phyloP scores from a whole-genome alignment of 2,329 filamentous ascomycete genomes.

The Diaporthe sp. region DNA sequence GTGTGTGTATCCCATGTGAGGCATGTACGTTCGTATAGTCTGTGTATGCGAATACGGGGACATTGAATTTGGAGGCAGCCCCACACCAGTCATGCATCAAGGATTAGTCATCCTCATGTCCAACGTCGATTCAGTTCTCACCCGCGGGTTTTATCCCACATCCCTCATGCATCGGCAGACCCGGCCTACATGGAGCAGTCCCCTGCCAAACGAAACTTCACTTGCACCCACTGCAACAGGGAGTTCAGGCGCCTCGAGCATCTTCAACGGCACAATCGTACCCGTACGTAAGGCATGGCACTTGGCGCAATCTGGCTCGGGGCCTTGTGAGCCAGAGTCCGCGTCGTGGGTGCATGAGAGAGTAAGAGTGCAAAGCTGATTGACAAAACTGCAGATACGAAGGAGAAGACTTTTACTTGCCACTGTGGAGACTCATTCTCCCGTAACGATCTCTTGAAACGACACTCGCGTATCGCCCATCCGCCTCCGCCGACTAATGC shows the following conservation, averaged over 20 bases:
- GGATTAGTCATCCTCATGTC: background rate
- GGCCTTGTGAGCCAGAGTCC: background rate
- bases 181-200: background rate
- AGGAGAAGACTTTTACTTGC: background rate
- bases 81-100: background rate
- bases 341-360: background rate
- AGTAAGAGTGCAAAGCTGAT: background rate
- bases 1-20: too few species aligned
- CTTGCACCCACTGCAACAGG: background rate
- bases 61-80: background rate
- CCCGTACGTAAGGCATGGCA: background rate
- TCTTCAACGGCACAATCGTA: constrained; percentile 5
- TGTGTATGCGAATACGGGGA: background rate
- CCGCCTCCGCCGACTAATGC: background rate
- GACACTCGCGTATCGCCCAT: constrained; percentile 1
- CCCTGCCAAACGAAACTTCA: background rate
- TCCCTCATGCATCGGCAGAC: too few species aligned
- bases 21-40: too few species aligned
- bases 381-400: background rate
- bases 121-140: background rate
- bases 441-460: background rate
- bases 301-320: background rate
- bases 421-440: background rate
- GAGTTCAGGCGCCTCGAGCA: constrained; percentile 1
- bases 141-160: background rate